phyloP scores from a whole-genome alignment of 2,329 filamentous ascomycete species.

The Sclerotinia minor region DNA sequence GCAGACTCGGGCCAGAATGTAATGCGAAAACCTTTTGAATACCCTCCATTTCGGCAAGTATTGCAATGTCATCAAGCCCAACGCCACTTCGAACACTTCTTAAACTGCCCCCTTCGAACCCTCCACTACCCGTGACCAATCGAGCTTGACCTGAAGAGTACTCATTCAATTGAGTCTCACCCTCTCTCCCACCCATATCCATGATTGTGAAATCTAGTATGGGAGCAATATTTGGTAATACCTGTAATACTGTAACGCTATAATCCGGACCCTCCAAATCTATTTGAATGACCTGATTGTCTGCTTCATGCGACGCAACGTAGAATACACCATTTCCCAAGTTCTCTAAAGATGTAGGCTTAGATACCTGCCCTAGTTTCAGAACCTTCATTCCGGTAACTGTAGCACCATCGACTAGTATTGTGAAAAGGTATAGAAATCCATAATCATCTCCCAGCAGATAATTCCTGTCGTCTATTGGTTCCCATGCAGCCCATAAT shows the following conservation, averaged over 20 bases:
- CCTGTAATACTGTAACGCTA: slow-evolving; percentile 67
- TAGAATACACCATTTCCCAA: slow-evolving; percentile 74
- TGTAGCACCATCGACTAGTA: slow-evolving; percentile 64
- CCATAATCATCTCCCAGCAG: slow-evolving; percentile 93
- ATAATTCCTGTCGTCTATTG: slow-evolving; percentile 77
- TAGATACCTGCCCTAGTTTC: slow-evolving; percentile 64
- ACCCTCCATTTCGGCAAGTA: slow-evolving; percentile 75
- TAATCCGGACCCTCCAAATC: slow-evolving; percentile 47
- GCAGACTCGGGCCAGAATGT: slow-evolving; percentile 50
- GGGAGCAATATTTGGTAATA: slow-evolving; percentile 80
- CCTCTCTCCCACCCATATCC: slow-evolving; percentile 87
- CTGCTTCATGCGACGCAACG: slow-evolving; percentile 87
- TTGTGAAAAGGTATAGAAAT: slow-evolving; percentile 77
- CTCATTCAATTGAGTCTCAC: slow-evolving; percentile 77
- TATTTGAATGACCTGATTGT: slow-evolving; percentile 78
- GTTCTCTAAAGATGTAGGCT: slow-evolving; percentile 77
- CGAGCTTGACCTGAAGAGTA: slow-evolving; percentile 94
- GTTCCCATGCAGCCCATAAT: slow-evolving; percentile 89
- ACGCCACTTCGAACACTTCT: slow-evolving; percentile 92
- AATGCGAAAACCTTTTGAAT: slow-evolving; percentile 74
- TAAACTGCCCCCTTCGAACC: slow-evolving; percentile 83
- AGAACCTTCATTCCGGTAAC: slow-evolving; percentile 73
- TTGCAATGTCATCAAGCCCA: slow-evolving; percentile 81
- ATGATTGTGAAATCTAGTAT: slow-evolving; percentile 93
- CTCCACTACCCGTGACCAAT: slow-evolving; percentile 89